phyloP scores from a whole-genome alignment of 805 yeast species.

The Starmerella apis region DNA sequence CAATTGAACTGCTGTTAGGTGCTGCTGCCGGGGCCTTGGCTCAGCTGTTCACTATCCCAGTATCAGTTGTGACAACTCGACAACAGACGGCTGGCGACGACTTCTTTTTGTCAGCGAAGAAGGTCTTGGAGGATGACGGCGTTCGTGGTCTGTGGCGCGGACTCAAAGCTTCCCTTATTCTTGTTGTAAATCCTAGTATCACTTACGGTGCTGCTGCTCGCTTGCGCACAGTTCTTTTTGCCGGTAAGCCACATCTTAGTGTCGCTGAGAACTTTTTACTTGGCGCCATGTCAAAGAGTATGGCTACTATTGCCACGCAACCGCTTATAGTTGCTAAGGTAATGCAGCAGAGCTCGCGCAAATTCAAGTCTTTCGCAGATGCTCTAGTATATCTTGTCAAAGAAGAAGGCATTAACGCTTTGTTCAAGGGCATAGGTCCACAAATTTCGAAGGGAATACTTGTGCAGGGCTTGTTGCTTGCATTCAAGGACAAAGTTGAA shows the following conservation, averaged over 20 bases:
- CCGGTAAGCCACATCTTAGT: conserved; percentile 36
- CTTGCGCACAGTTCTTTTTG: conserved; percentile 44
- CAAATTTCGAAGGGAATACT: conserved; percentile 71
- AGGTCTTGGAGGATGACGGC: conserved; percentile 55
- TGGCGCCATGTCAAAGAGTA: conserved; percentile 70
- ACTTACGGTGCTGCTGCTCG: conserved; percentile 75
- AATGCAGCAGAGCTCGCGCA: conserved; percentile 47
- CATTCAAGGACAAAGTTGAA: conserved; percentile 61
- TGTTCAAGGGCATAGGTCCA: conserved; percentile 74
- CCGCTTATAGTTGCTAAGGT: conserved; percentile 80
- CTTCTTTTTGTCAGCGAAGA: conserved; percentile 38
- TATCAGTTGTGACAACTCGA: conserved; percentile 58
- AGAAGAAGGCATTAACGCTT: conserved; percentile 52
- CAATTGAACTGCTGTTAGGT: conserved; percentile 61
- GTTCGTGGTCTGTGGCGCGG: conserved; percentile 72
- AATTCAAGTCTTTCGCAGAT: conserved; percentile 48
- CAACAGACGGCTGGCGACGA: conserved; percentile 36
- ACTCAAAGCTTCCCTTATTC: conserved; percentile 63
- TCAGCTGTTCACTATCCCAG: conserved; percentile 72
- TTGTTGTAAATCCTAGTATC: conserved; percentile 75
- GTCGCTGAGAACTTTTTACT: conserved; percentile 57
- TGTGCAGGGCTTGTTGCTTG: conserved; percentile 74
- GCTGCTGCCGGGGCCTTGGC: conserved; percentile 76
- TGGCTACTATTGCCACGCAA: conserved; percentile 73
- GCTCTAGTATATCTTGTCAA: conserved; percentile 51